A percentile compares a stretch with the other conserved stretches of the same genome.
These are phyloP conservation scores for Royoungia palumana DNA, from an alignment of 768 basidiomycete species.

Conservation along the genomic window DNA sequence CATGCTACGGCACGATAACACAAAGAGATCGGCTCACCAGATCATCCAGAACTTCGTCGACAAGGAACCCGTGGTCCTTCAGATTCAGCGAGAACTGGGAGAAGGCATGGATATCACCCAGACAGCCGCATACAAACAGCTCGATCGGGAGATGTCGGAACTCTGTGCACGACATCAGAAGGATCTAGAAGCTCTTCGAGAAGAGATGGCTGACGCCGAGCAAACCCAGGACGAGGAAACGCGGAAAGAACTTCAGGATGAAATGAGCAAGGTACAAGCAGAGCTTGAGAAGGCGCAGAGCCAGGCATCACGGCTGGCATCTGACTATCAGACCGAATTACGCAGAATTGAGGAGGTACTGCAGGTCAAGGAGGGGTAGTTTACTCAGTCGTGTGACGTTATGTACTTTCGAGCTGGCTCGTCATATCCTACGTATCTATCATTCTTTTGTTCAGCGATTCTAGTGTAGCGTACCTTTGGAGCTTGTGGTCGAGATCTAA, in stretches of 20 bases:
- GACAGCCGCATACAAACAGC: conserved; percentile 51
- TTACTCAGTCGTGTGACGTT: conserved; percentile 13
- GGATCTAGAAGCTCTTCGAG: conserved; percentile 45
- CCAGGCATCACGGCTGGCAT: conserved; percentile 29
- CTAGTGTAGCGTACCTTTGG: background rate
- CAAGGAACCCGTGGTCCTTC: conserved; percentile 41
- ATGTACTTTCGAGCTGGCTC: conserved; percentile 26
- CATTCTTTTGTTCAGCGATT: conserved; percentile 4
- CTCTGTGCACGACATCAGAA: conserved; percentile 43
- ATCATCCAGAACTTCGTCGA: conserved; percentile 44
- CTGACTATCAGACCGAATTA: conserved; percentile 33
- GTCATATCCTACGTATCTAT: conserved; percentile 14
- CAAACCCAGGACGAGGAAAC: conserved; percentile 45
- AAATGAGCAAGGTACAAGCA: conserved; percentile 30
- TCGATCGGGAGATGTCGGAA: conserved; percentile 47
- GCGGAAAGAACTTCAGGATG: conserved; percentile 43
- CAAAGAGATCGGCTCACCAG: conserved; percentile 40
- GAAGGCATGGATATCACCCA: conserved; percentile 47
- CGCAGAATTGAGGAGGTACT: conserved; percentile 34
- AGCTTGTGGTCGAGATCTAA: conserved; percentile 13
- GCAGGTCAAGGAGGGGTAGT: conserved; percentile 30
- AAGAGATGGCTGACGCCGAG: conserved; percentile 47
- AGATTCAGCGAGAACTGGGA: conserved; percentile 54
- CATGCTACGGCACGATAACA: conserved; percentile 42
- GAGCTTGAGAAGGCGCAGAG: conserved; percentile 29